Conservation (phyloP, 495 filamentous ascomycete species). For the Podospora fimiseda region DNA sequence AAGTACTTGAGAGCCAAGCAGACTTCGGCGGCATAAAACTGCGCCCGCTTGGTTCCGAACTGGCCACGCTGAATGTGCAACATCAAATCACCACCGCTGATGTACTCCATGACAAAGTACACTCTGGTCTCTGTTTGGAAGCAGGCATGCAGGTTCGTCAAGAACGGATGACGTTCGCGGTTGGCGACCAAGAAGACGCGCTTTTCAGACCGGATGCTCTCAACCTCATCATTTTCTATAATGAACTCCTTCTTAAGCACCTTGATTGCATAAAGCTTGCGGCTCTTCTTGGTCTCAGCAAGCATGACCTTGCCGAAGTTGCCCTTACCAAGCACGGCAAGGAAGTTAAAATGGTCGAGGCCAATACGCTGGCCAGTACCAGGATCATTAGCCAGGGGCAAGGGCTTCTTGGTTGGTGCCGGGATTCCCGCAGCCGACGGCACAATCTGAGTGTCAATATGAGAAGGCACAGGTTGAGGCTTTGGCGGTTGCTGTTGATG, state of each 20-base stretch:
- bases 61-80: constrained; percentile 95
- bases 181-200: constrained; percentile 95
- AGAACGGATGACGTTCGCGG: constrained; percentile 94
- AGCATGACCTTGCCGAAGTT: constrained; percentile 99
- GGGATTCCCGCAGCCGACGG: constrained; percentile 28
- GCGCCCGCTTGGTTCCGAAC: constrained; percentile 91
- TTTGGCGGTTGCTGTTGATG: constrained; percentile 30
- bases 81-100: constrained; percentile 98
- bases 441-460: constrained; percentile 20
- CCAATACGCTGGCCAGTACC: constrained; percentile 77
- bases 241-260: constrained; percentile 99
- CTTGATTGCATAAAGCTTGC: constrained; percentile 96
- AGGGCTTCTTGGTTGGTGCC: constrained; percentile 42
- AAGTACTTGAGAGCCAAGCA: constrained; percentile 98
- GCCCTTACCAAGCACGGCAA: constrained; percentile 96
- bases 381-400: constrained; percentile 53
- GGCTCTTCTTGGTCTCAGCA: constrained; percentile 87
- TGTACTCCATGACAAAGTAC: constrained; percentile 99
- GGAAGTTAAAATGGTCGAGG: constrained; percentile 98
- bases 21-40: constrained; percentile 99
- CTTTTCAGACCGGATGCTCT: constrained; percentile 97
- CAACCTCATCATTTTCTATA: constrained; percentile 99
- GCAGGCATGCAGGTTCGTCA: constrained; percentile 92
- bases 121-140: constrained; percentile 99
- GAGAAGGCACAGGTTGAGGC: constrained; percentile 34